Conservation (phyloP, 139 green algal genomes). For the Closterium sp. region DNA sequence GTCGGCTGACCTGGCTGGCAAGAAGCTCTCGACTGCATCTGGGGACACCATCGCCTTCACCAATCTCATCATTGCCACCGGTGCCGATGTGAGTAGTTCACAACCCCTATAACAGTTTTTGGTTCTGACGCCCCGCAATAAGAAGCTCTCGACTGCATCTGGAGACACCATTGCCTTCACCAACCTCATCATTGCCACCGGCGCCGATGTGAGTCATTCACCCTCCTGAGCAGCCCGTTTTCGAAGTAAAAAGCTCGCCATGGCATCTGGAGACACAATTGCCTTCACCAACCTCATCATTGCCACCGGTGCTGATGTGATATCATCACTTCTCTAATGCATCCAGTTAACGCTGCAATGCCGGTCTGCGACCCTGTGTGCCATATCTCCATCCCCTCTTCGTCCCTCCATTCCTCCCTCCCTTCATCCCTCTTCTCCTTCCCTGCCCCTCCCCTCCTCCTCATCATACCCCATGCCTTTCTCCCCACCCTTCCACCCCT, state of each 20-base stretch:
- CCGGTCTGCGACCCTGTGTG: too few species aligned
- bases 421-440: background rate
- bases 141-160: slow-evolving; percentile 61
- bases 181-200: slow-evolving; percentile 84
- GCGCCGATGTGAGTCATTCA: slow-evolving; percentile 60
- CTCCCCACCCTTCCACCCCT: background rate
- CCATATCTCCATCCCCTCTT: too few species aligned
- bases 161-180: slow-evolving; percentile 70
- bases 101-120: too few species aligned
- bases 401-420: background rate
- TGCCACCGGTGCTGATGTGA: slow-evolving; percentile 75
- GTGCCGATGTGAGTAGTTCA: slow-evolving; percentile 60
- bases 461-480: background rate
- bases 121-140: too few species aligned
- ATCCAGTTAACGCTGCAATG: too few species aligned
- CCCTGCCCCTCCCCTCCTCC: background rate
- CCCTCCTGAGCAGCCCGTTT: background rate
- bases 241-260: slow-evolving; percentile 67
- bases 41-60: slow-evolving; percentile 71
- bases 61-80: slow-evolving; percentile 84
- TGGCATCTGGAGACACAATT: slow-evolving; percentile 60
- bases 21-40: slow-evolving; percentile 61
- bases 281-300: slow-evolving; percentile 80
- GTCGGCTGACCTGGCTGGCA: slow-evolving; percentile 60
- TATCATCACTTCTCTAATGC: too few species aligned